phyloP scores from a whole-genome alignment of 2,329 filamentous ascomycete genomes.

The Mollisia scopiformis region DNA sequence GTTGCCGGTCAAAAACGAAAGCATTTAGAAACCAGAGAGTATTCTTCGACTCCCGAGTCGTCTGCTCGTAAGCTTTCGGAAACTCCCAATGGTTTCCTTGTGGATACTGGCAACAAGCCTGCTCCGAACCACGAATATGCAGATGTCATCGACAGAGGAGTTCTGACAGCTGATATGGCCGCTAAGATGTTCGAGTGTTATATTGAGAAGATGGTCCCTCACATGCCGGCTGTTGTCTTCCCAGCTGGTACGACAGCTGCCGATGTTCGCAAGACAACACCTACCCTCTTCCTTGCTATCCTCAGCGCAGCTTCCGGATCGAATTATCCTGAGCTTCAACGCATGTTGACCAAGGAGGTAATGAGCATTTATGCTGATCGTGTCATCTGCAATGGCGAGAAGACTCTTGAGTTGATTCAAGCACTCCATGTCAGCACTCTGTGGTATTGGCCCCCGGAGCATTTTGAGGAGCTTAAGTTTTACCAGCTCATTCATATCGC shows the following conservation, averaged over 20 bases:
- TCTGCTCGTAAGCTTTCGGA: not conserved
- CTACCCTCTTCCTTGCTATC: constrained; percentile 71
- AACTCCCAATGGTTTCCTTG: constrained; percentile 6
- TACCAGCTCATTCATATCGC: constrained; percentile 56
- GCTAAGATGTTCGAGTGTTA: constrained; percentile 60
- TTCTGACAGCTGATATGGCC: constrained; percentile 60
- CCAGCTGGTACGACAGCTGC: constrained; percentile 54
- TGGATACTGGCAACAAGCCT: constrained; percentile 6
- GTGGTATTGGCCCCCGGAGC: constrained; percentile 52
- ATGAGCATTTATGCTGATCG: constrained; percentile 50
- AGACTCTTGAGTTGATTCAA: constrained; percentile 54
- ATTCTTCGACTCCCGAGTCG: constrained; percentile 11
- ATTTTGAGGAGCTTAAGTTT: constrained; percentile 50
- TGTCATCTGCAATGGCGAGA: constrained; percentile 52
- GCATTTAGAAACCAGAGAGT: constrained; percentile 29
- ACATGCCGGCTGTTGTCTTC: constrained; percentile 66
- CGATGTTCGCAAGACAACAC: constrained; percentile 61
- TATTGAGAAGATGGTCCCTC: constrained; percentile 59
- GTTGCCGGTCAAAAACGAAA: constrained; percentile 40
- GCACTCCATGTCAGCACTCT: constrained; percentile 50
- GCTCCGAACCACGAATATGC: constrained; percentile 34
- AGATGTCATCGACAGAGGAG: constrained; percentile 58
- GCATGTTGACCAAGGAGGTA: constrained; percentile 49
- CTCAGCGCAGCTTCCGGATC: constrained; percentile 65
- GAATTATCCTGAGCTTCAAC: constrained; percentile 46